Evolutionary conservation across 768 basidiomycete genomes (phyloP), one percentile per base, ranked within the genome.

Genomic region (Agaricus blazei): DNA sequence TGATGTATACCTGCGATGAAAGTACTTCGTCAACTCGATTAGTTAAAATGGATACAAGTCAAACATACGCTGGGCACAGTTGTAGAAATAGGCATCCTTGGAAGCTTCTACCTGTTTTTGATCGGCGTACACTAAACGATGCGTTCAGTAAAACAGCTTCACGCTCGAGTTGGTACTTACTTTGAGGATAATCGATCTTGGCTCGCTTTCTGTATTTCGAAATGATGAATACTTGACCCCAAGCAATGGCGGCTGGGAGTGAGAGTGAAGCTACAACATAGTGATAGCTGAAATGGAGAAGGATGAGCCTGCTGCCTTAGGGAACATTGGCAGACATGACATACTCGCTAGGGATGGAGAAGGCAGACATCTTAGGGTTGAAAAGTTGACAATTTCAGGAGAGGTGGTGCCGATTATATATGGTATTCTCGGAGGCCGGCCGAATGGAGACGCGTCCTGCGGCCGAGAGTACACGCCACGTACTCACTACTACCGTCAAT

Each of bases 141-240:
- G 26, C n/a, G 1, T 19, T 19, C 9, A 28, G 6, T 9, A 27
- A 9, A n/a, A 3, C 12, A 3, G 19, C 28, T 14, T 34, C 11
- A 34, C 11, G 34, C 8, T n/a, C 6, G 12, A 1, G 12, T 34
- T 4, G n/a, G n/a, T 23, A 3, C 78, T 58, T 60, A 87, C 88
- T 47, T 63, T 85, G 87, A 31, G 89, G 89, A 63, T 89, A 91
- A 9, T 68, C 62, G 52, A 92, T 76, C 3, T 76, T 73, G 24
- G 88, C 77, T 9, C 61, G 71, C 51, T 65, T 75, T 50, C 90
- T 81, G 24, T 77, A 74, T 15, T 14, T 38, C 6, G 14, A 28
- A 49, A 52, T 69, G 15, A 57, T 26, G 5, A 79, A 75, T 1
- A 52, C 52, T 2, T 67, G 2, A 2, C 62, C 64, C 65, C 90